A percentile compares a stretch with the other conserved stretches of the same genome.
Conservation (phyloP, 1,284 basidiomycete species). For the Rhodotorula sp. region DNA sequence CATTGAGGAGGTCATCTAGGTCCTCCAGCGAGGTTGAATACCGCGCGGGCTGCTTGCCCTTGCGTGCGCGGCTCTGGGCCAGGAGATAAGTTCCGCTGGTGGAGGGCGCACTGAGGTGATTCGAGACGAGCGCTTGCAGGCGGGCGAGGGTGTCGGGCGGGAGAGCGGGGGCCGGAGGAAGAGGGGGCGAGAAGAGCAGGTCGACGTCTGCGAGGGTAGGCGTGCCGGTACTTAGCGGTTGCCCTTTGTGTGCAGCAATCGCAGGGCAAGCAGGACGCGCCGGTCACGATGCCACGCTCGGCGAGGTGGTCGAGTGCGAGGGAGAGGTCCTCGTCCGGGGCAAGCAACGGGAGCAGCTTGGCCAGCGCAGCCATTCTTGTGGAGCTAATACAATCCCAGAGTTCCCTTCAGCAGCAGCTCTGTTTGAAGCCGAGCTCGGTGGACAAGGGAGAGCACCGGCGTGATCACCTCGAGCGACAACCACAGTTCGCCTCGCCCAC, state of each 20-base stretch:
- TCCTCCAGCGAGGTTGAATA: slow-evolving; percentile 20
- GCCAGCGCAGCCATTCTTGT: neutral
- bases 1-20: slow-evolving; percentile 16
- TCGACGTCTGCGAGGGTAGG: slow-evolving; percentile 12
- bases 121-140: neutral
- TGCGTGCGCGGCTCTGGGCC: neutral
- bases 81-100: slow-evolving; percentile 3
- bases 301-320: neutral
- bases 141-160: neutral
- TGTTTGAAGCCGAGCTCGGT: no score
- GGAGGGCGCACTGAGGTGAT: slow-evolving; percentile 13
- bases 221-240: neutral
- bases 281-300: neutral
- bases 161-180: slow-evolving; percentile 13
- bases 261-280: neutral
- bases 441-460: no score
- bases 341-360: slow-evolving; percentile 1
- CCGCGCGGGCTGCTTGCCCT: neutral
- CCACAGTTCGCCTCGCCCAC: no score
- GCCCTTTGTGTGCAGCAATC: neutral
- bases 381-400: no score
- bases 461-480: no score
- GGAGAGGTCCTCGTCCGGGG: neutral
- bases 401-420: neutral
- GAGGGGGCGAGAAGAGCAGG: slow-evolving; percentile 3